Evolutionary conservation across 257 asterid species (phyloP).

Genomic region (Gentiana macrophylla): DNA sequence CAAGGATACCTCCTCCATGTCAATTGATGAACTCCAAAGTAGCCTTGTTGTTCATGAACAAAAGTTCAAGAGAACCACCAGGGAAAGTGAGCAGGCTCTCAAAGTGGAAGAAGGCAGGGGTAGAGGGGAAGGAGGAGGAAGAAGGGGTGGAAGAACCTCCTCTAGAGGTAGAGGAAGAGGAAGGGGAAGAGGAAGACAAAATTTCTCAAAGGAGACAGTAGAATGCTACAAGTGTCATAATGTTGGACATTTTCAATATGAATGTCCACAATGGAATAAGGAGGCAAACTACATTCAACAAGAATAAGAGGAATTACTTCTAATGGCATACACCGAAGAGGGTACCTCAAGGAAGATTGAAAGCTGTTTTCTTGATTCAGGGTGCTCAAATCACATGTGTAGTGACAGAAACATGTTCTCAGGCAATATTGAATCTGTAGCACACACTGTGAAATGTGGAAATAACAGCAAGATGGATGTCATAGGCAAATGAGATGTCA

Average conservation of each 20-base stretch:
- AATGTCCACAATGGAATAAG: slow-evolving; percentile 1
- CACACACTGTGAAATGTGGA: neutral
- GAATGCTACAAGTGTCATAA: neutral
- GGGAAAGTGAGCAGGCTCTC: neutral
- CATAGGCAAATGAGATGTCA: neutral
- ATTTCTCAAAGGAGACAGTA: neutral
- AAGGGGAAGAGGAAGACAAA: neutral
- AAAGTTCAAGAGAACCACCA: neutral
- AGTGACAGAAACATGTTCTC: neutral
- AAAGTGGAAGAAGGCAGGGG: neutral
- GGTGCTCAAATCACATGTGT: neutral
- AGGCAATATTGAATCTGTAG: neutral
- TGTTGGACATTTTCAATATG: neutral
- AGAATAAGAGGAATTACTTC: neutral
- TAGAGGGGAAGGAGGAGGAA: neutral
- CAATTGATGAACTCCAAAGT: neutral
- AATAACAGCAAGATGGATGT: neutral
- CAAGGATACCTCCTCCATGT: neutral
- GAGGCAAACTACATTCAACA: neutral
- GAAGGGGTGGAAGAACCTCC: neutral
- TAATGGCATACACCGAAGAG: neutral
- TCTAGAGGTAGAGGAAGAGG: slow-evolving; percentile 2
- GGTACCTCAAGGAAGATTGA: neutral
- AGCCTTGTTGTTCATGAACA: neutral
- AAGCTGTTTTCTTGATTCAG: neutral